These are phyloP conservation scores for Davidsoniella eucalypti DNA, from an alignment of 2,329 filamentous ascomycete species.

Conservation along the genomic window DNA sequence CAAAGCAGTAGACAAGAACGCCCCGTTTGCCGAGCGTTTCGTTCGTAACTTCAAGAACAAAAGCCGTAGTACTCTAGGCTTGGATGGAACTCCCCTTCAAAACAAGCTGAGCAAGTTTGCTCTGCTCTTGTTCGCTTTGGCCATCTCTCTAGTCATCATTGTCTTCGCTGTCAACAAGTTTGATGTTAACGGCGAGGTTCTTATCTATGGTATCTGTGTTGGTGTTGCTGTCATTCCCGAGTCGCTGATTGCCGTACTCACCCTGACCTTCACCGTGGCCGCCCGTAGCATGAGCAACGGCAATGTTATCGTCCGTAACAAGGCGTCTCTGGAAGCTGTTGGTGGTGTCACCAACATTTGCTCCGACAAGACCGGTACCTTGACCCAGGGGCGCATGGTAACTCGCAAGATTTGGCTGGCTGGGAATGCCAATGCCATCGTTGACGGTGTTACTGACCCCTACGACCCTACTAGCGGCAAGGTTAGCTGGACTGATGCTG, in stretches of 20 bases:
- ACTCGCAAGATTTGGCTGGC: conserved; percentile 45
- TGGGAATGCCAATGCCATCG: conserved; percentile 32
- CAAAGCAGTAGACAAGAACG: conserved; percentile 27
- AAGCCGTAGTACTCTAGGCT: conserved; percentile 39
- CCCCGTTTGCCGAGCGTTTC: conserved; percentile 26
- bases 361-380: conserved; percentile 54
- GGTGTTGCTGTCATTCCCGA: conserved; percentile 49
- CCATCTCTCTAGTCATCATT: conserved; percentile 41
- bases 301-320: conserved; percentile 49
- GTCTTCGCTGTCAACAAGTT: conserved; percentile 44
- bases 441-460: conserved; percentile 39
- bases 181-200: conserved; percentile 35
- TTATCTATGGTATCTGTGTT: conserved; percentile 45
- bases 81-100: conserved; percentile 69
- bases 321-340: conserved; percentile 48
- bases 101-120: conserved; percentile 75
- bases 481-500: conserved; percentile 26
- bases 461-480: conserved; percentile 43
- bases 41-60: conserved; percentile 27
- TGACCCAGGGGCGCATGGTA: conserved; percentile 52
- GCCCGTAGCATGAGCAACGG: conserved; percentile 48
- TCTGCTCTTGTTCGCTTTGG: conserved; percentile 60
- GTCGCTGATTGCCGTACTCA: conserved; percentile 52
- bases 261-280: conserved; percentile 53
- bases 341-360: conserved; percentile 56